phyloP scores from a whole-genome alignment of 2,329 filamentous ascomycete genomes.

The Clonostachys chloroleuca region DNA sequence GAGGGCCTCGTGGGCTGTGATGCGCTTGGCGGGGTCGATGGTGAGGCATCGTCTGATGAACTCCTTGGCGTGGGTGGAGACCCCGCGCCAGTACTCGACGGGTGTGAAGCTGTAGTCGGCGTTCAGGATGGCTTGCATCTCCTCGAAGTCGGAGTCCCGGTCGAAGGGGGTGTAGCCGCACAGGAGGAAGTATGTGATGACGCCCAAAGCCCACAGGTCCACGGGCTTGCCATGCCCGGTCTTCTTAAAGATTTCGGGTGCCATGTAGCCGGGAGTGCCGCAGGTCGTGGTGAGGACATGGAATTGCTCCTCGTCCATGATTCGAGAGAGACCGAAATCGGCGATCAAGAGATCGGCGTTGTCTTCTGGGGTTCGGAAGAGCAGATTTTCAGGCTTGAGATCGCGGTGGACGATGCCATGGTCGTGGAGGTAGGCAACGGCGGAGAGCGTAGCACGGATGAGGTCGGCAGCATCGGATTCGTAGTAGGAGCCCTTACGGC shows the following conservation, averaged over 20 bases:
- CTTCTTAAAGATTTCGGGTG: conserved; percentile 98
- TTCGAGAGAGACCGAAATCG: conserved; percentile 90
- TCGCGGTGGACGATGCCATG: conserved; percentile 98
- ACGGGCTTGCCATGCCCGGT: conserved; percentile 96
- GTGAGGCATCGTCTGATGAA: conserved; percentile 93
- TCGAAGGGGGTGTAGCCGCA: conserved; percentile 99
- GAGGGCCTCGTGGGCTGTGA: conserved; percentile 81
- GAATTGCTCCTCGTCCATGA: conserved; percentile 99
- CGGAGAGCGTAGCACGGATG: conserved; percentile 89
- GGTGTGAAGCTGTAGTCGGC: conserved; percentile 96
- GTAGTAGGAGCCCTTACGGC: conserved; percentile 97
- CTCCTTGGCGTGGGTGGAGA: conserved; percentile 79
- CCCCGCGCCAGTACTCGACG: conserved; percentile 92
- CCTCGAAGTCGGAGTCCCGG: conserved; percentile 93
- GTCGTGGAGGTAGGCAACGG: conserved; percentile 97
- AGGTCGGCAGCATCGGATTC: conserved; percentile 95
- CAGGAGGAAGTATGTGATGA: conserved; percentile 97
- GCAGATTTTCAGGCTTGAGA: conserved; percentile 92
- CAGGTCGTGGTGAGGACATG: conserved; percentile 97
- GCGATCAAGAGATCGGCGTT: conserved; percentile 96
- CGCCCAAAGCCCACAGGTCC: conserved; percentile 96
- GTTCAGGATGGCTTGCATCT: conserved; percentile 97
- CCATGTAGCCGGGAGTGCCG: conserved; percentile 98
- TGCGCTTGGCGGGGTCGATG: conserved; percentile 79
- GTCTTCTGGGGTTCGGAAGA: conserved; percentile 96